These are phyloP conservation scores for Crucibulum cyathiforme DNA, from an alignment of 1,284 basidiomycete species.

Conservation along the genomic window DNA sequence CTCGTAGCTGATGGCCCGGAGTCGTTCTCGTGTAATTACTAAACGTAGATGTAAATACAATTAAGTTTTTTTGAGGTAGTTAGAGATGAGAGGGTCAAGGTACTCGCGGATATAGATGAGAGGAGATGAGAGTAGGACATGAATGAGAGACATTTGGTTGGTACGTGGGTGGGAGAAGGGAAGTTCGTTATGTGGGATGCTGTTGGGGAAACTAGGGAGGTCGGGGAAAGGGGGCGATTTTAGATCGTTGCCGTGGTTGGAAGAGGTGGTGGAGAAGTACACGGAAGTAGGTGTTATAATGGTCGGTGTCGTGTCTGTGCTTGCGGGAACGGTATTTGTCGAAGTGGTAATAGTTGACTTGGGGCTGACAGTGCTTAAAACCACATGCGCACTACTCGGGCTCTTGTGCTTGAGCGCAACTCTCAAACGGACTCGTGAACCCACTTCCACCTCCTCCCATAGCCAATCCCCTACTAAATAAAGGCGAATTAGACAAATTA, in stretches of 20 bases:
- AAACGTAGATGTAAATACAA: too few relatives aligned
- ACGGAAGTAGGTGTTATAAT: conserved; percentile 54
- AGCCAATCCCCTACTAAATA: background rate
- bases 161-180: conserved; percentile 58
- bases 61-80: too few relatives aligned
- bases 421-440: conserved; percentile 57
- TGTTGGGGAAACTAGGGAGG: conserved; percentile 20
- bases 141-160: conserved; percentile 78
- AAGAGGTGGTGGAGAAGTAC: conserved; percentile 46
- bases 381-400: background rate
- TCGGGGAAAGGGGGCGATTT: conserved; percentile 17
- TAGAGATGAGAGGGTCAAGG: conserved; percentile 73
- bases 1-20: too few relatives aligned
- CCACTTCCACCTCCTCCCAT: conserved; percentile 49
- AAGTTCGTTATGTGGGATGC: conserved; percentile 48
- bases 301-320: conserved; percentile 24
- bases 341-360: background rate
- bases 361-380: background rate
- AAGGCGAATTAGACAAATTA: background rate
- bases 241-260: conserved; percentile 15
- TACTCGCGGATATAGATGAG: conserved; percentile 73
- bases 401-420: background rate
- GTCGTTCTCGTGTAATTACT: too few relatives aligned
- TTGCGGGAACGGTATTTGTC: conserved; percentile 3
- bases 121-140: conserved; percentile 86